phyloP scores from a whole-genome alignment of 768 basidiomycete species.

The Peribolospora kevripleyi region DNA sequence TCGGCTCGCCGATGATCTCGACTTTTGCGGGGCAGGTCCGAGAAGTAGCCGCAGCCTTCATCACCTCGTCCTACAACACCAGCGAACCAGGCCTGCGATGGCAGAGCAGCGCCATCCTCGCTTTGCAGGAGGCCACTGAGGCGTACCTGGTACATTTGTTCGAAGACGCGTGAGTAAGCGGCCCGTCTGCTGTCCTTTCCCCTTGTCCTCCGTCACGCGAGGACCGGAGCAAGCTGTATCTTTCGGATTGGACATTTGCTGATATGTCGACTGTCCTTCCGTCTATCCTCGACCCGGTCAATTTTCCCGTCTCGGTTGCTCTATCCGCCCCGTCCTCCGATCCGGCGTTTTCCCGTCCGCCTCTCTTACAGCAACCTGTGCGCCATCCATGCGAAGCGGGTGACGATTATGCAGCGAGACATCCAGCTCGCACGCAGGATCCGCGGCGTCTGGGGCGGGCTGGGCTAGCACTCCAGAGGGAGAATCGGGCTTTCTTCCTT shows the following conservation, averaged over 20 bases:
- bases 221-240: too few relatives aligned
- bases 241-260: too few relatives aligned
- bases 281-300: neutral
- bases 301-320: neutral
- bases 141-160: conserved; percentile 87
- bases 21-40: too few relatives aligned
- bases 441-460: conserved; percentile 50
- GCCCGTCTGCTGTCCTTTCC: conserved; percentile 13
- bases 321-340: neutral
- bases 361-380: conserved; percentile 49
- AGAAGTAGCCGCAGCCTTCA: too few relatives aligned
- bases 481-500: too few relatives aligned
- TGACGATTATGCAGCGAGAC: conserved; percentile 91
- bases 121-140: conserved; percentile 89
- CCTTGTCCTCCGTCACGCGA: neutral
- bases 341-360: neutral
- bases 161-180: conserved; percentile 65
- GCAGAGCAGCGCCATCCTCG: conserved; percentile 84
- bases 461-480: conserved; percentile 9
- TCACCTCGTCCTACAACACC: too few relatives aligned
- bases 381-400: conserved; percentile 90
- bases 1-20: too few relatives aligned
- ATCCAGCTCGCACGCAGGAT: conserved; percentile 90
- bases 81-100: conserved; percentile 37
- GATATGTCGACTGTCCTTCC: too few relatives aligned